Conservation (phyloP, 257 asterid genomes). For the Capsicum chinense region DNA sequence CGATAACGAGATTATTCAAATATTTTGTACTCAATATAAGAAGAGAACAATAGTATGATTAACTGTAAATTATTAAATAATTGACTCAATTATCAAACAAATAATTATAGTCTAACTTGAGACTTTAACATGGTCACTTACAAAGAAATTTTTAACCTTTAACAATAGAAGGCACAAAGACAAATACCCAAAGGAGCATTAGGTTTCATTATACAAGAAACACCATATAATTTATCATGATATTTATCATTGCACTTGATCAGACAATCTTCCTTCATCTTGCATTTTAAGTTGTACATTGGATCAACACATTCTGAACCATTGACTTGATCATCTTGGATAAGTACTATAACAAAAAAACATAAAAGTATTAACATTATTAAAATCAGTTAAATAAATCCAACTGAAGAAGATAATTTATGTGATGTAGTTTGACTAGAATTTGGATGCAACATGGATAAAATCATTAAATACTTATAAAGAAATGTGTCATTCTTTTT, state of each 20-base stretch:
- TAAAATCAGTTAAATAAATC: neutral
- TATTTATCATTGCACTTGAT: neutral
- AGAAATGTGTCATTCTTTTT: too few species aligned
- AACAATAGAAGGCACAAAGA: neutral
- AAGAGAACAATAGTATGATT: too few species aligned
- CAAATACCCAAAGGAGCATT: neutral
- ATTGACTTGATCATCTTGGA: neutral
- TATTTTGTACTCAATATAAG: too few species aligned
- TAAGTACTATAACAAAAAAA: neutral
- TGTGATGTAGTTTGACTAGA: too few species aligned
- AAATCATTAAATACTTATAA: too few species aligned
- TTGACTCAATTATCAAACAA: too few species aligned
- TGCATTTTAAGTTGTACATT: neutral
- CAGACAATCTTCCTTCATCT: neutral
- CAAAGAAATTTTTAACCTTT: neutral
- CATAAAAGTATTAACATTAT: neutral
- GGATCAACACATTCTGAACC: constrained; percentile 8
- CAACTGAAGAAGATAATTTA: neutral
- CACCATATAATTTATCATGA: constrained; percentile 19
- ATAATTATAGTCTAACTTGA: too few species aligned
- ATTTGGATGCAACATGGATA: too few species aligned
- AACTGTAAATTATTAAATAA: too few species aligned
- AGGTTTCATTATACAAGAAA: neutral
- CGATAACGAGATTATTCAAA: too few species aligned
- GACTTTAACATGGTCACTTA: too few species aligned